A percentile compares a stretch with the other conserved stretches of the same genome.
phyloP scores from a whole-genome alignment of 371 early-diverging fungal genomes.

The Cokeromyces recurvatus region DNA sequence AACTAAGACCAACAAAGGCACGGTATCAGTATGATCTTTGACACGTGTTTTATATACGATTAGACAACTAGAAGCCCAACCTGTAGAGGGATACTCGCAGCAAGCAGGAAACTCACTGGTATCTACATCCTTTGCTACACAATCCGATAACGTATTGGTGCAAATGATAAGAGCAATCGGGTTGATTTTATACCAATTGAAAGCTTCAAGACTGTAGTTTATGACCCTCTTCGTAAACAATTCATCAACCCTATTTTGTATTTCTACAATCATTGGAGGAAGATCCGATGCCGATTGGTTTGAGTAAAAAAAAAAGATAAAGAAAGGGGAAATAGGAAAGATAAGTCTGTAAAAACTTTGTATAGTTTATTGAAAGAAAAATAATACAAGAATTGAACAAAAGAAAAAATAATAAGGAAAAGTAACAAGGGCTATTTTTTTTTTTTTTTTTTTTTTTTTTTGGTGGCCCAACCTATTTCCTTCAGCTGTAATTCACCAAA shows the following conservation, averaged over 20 bases:
- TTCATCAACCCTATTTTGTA: not conserved
- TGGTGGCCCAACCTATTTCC: too few relatives aligned
- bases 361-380: too few relatives aligned
- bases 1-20: not conserved
- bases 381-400: too few relatives aligned
- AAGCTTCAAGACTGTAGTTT: not conserved
- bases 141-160: slow-evolving; percentile 7
- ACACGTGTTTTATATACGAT: slow-evolving; percentile 1
- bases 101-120: slow-evolving; percentile 2
- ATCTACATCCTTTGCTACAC: slow-evolving; percentile 5
- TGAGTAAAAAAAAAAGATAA: too few relatives aligned
- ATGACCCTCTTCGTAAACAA: not conserved
- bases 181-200: not conserved
- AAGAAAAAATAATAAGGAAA: too few relatives aligned
- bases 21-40: too few relatives aligned
- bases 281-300: not conserved
- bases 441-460: too few relatives aligned
- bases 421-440: too few relatives aligned
- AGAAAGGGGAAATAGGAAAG: too few relatives aligned
- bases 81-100: not conserved
- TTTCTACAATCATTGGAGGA: slow-evolving; percentile 3
- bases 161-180: not conserved
- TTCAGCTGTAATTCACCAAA: slow-evolving; percentile 19
- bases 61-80: too few relatives aligned
- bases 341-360: too few relatives aligned